These are phyloP conservation scores for Eragrostis nindensis DNA, from an alignment of 176 grass and related monocot genomes.

Conservation along the genomic window DNA sequence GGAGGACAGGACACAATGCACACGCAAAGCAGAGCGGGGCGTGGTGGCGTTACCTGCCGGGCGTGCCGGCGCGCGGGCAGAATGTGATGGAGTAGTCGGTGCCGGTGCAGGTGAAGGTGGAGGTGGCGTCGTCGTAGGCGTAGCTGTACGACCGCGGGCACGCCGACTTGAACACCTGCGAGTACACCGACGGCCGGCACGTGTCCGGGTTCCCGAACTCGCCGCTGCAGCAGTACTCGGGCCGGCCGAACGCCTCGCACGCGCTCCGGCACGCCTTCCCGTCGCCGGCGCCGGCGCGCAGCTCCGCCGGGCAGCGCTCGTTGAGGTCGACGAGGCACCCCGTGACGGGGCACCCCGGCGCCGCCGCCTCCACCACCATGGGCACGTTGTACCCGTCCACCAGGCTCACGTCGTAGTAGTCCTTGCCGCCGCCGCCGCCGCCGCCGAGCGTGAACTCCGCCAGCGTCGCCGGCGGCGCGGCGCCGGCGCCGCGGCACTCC, in stretches of 20 bases:
- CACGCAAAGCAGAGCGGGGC: not conserved
- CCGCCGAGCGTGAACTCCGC: constrained; percentile 81
- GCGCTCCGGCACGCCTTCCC: constrained; percentile 69
- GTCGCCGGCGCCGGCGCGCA: constrained; percentile 46
- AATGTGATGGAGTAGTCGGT: constrained; percentile 90
- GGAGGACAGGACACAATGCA: not conserved
- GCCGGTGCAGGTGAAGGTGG: constrained; percentile 87
- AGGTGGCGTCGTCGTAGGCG: constrained; percentile 93
- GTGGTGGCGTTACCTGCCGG: constrained; percentile 44
- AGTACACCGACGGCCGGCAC: constrained; percentile 84
- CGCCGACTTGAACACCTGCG: constrained; percentile 90
- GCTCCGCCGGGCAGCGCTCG: constrained; percentile 69
- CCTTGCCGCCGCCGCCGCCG: constrained; percentile 51
- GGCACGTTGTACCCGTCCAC: constrained; percentile 98
- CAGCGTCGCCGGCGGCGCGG: constrained; percentile 72
- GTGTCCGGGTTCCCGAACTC: constrained; percentile 68
- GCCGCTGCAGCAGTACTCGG: constrained; percentile 98
- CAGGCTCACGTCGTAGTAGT: constrained; percentile 97
- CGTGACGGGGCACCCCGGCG: constrained; percentile 52
- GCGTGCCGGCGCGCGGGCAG: constrained; percentile 54
- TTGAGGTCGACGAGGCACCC: constrained; percentile 83
- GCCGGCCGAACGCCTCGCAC: constrained; percentile 74
- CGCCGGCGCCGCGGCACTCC: constrained; percentile 74
- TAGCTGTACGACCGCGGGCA: constrained; percentile 96
- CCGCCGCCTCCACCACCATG: constrained; percentile 61